A percentile compares a stretch with the other conserved stretches of the same genome.
Conservation (phyloP, 768 basidiomycete species). For the Boletellus sp. region DNA sequence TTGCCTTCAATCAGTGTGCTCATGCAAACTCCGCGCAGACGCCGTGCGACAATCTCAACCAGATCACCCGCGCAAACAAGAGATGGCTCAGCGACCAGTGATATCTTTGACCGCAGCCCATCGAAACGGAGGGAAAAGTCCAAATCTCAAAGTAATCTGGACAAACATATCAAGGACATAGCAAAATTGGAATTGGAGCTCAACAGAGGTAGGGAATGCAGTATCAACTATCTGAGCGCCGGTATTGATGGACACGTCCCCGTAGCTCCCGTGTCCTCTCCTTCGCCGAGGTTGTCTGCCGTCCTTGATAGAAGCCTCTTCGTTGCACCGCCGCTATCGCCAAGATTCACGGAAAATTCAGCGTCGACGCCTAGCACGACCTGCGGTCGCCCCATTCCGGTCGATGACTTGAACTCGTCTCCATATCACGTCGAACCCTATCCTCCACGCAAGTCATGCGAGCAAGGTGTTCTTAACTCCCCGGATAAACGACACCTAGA, state of each 20-base stretch:
- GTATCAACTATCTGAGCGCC: background rate
- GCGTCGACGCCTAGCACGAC: slow-evolving; percentile 23
- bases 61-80: slow-evolving; percentile 48
- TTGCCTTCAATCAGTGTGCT: slow-evolving; percentile 17
- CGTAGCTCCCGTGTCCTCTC: slow-evolving; percentile 34
- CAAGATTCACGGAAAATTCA: slow-evolving; percentile 38
- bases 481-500: slow-evolving; percentile 61
- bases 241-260: slow-evolving; percentile 1
- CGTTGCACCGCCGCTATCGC: slow-evolving; percentile 47
- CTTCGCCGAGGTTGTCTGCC: slow-evolving; percentile 56
- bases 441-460: slow-evolving; percentile 43
- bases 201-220: slow-evolving; percentile 47
- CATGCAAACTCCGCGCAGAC: slow-evolving; percentile 35
- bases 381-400: slow-evolving; percentile 12
- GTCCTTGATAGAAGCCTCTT: slow-evolving; percentile 69
- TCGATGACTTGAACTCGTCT: slow-evolving; percentile 54
- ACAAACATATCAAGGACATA: slow-evolving; percentile 65
- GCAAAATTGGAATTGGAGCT: slow-evolving; percentile 63
- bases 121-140: slow-evolving; percentile 66
- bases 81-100: slow-evolving; percentile 20
- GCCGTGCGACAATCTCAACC: slow-evolving; percentile 67
- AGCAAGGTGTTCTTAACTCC: slow-evolving; percentile 41
- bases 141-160: slow-evolving; percentile 60
- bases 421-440: slow-evolving; percentile 65
- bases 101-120: slow-evolving; percentile 47